Conservation (phyloP, 495 filamentous ascomycete species). For the Aspergillus saccharolyticus region DNA sequence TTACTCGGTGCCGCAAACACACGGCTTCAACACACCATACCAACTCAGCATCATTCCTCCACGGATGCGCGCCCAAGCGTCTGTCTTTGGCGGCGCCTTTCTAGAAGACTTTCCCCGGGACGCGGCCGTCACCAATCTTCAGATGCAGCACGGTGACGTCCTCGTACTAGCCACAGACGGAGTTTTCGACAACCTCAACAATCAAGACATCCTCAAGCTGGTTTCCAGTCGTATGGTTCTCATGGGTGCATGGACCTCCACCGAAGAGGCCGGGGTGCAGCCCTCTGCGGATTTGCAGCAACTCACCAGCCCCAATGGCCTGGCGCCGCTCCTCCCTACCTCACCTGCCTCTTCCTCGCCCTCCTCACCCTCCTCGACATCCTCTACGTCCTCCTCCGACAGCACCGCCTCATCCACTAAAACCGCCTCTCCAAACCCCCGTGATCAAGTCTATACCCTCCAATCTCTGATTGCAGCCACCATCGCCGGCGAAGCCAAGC, state of each 20-base stretch:
- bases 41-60: constrained; percentile 87
- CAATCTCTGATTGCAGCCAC: constrained; percentile 74
- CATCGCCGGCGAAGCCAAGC: constrained; percentile 75
- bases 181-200: constrained; percentile 94
- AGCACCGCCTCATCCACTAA: constrained; percentile 5
- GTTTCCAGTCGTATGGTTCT: constrained; percentile 69
- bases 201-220: constrained; percentile 77
- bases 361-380: constrained; percentile 12
- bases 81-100: constrained; percentile 74
- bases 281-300: constrained; percentile 51
- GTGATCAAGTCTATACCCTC: constrained; percentile 38
- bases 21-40: constrained; percentile 96
- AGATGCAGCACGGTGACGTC: constrained; percentile 83
- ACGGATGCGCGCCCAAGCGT: constrained; percentile 67
- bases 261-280: constrained; percentile 46
- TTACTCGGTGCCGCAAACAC: constrained; percentile 80
- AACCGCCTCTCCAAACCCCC: not conserved
- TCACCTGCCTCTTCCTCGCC: constrained; percentile 14
- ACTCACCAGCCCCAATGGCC: constrained; percentile 45
- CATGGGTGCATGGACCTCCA: constrained; percentile 67
- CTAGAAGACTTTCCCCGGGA: constrained; percentile 78
- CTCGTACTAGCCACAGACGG: constrained; percentile 90
- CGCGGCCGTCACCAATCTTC: constrained; percentile 69
- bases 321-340: constrained; percentile 22
- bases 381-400: constrained; percentile 3